phyloP scores from a whole-genome alignment of 2,329 filamentous ascomycete genomes.

The Tolypocladium guangdongense region DNA sequence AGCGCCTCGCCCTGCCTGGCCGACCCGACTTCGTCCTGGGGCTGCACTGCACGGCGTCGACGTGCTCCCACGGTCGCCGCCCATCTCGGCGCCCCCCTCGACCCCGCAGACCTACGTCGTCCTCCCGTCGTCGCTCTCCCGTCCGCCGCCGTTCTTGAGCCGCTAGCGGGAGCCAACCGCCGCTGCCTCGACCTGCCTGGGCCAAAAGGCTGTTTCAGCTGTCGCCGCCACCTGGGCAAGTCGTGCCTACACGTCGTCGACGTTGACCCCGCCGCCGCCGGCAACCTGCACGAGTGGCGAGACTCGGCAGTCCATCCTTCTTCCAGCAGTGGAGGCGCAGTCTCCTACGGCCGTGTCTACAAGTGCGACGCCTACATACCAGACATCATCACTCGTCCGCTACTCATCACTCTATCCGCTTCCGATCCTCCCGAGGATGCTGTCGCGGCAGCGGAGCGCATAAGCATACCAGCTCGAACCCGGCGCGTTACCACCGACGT shows the following conservation, averaged over 20 bases:
- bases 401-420: background rate
- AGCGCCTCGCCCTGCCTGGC: background rate
- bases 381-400: background rate
- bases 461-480: background rate
- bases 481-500: background rate
- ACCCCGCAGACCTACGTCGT: background rate
- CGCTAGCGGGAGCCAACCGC: background rate
- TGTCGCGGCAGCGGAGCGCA: background rate
- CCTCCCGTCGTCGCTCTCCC: background rate
- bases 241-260: background rate
- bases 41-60: too few relatives aligned
- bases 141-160: background rate
- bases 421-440: background rate
- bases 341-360: background rate
- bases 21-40: too few relatives aligned
- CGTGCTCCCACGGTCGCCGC: too few relatives aligned
- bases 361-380: background rate
- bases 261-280: background rate
- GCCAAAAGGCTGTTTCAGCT: background rate
- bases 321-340: background rate
- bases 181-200: background rate
- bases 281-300: background rate
- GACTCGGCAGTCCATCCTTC: background rate
- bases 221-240: background rate
- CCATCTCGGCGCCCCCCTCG: too few relatives aligned